Evolutionary conservation across 768 basidiomycete genomes (phyloP).

Genomic region (Podaxis pistillaris): DNA sequence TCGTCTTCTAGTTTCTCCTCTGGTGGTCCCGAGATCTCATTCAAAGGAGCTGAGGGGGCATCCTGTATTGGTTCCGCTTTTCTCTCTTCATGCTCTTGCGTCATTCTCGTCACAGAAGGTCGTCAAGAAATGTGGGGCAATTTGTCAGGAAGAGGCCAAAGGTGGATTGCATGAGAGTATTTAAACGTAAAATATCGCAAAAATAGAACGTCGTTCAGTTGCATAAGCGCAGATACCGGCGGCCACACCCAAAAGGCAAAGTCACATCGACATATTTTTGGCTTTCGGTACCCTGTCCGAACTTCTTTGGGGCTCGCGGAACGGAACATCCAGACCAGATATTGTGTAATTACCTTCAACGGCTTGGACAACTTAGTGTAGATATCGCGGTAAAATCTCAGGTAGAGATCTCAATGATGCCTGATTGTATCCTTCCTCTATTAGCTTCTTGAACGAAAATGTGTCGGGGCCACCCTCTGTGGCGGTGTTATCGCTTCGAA

Average conservation of each 20-base stretch:
- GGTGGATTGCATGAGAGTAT: not conserved
- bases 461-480: slow-evolving; percentile 26
- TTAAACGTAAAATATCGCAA: not conserved
- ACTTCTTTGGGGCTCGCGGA: not conserved
- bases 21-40: not conserved
- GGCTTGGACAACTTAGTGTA: slow-evolving; percentile 18
- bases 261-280: not conserved
- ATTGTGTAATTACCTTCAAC: not conserved
- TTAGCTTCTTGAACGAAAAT: slow-evolving; percentile 35
- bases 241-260: not conserved
- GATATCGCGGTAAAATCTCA: slow-evolving; percentile 56
- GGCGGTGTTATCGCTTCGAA: slow-evolving; percentile 58
- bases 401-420: slow-evolving; percentile 45
- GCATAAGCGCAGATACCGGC: not conserved
- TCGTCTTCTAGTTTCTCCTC: not conserved
- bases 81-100: not conserved
- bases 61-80: not conserved
- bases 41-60: not conserved
- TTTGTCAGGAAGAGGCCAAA: not conserved
- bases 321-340: too few relatives aligned
- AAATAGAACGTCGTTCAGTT: not conserved
- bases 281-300: not conserved
- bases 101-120: not conserved
- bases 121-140: not conserved
- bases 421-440: slow-evolving; percentile 34